These are phyloP conservation scores for Aaosphaeria arxii DNA, from an alignment of 2,329 filamentous ascomycete species.

Conservation along the genomic window DNA sequence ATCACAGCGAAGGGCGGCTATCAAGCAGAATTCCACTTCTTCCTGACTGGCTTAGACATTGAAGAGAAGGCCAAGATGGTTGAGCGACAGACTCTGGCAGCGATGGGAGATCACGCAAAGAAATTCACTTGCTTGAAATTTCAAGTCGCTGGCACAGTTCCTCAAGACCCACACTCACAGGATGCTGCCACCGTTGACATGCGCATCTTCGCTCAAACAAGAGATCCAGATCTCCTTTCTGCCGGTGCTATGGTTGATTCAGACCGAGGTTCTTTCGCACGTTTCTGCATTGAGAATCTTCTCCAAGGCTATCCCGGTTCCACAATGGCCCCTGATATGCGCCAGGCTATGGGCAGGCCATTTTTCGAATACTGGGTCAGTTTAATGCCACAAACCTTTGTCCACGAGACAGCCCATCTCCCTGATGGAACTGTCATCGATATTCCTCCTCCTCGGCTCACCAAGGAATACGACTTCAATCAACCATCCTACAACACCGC, in stretches of 20 bases:
- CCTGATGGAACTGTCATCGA: constrained; percentile 12
- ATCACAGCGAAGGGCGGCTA: constrained; percentile 45
- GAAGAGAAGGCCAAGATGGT: constrained; percentile 44
- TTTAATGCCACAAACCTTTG: constrained; percentile 12
- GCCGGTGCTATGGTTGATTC: constrained; percentile 13
- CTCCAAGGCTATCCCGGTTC: constrained; percentile 18
- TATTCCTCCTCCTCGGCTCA: constrained; percentile 10
- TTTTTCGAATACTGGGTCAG: constrained; percentile 22
- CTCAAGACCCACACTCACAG: constrained; percentile 16
- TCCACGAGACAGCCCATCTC: constrained; percentile 13
- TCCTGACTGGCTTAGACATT: constrained; percentile 44
- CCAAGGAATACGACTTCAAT: constrained; percentile 11
- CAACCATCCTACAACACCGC: constrained; percentile 12
- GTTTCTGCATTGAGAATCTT: constrained; percentile 17
- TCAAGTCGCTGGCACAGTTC: constrained; percentile 30
- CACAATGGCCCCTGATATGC: constrained; percentile 20
- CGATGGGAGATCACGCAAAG: constrained; percentile 35
- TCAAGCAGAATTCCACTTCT: constrained; percentile 46
- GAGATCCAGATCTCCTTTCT: constrained; percentile 13
- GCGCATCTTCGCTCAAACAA: constrained; percentile 20
- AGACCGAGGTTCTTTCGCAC: constrained; percentile 16
- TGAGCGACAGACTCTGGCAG: constrained; percentile 29
- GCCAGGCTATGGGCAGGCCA: constrained; percentile 15
- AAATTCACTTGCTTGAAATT: constrained; percentile 37
- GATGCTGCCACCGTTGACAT: constrained; percentile 24